Conservation (phyloP, 2,329 filamentous ascomycete genomes). For the Cladosporium colombiae region DNA sequence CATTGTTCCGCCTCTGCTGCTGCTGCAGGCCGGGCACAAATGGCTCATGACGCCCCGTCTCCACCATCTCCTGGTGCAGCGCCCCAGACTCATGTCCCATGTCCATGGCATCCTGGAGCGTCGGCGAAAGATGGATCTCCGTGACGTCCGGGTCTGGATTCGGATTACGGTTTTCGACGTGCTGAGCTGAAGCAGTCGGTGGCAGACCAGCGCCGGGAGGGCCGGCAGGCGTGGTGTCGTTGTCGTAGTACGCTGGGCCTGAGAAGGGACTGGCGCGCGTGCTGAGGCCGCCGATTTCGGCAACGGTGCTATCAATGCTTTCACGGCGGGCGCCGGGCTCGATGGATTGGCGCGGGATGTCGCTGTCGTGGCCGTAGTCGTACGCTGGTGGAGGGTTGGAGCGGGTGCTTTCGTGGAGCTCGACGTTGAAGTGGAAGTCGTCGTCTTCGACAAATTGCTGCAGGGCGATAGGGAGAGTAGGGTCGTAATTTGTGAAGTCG, state of each 20-base stretch:
- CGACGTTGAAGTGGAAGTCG: constrained; percentile 29
- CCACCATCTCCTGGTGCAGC: constrained; percentile 29
- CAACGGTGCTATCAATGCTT: constrained; percentile 17
- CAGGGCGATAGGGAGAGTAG: constrained; percentile 28
- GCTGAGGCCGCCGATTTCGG: constrained; percentile 3
- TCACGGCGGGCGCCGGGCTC: constrained; percentile 18
- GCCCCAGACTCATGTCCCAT: constrained; percentile 16
- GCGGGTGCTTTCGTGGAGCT: constrained; percentile 23
- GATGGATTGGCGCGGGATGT: constrained; percentile 18
- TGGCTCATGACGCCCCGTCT: constrained; percentile 23
- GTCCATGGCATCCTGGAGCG: constrained; percentile 12
- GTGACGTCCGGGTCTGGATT: constrained; percentile 10
- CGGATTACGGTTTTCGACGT: constrained; percentile 3
- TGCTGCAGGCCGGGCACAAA: constrained; percentile 10
- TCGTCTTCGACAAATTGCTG: constrained; percentile 32
- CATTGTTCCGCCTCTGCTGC: background rate
- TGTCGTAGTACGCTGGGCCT: background rate
- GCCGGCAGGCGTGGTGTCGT: background rate
- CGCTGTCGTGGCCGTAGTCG: constrained; percentile 13
- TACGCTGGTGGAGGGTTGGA: constrained; percentile 11
- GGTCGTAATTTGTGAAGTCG: constrained; percentile 24
- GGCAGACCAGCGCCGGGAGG: background rate
- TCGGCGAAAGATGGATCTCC: constrained; percentile 18
- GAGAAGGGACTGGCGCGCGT: constrained; percentile 17
- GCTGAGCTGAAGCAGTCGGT: background rate